These are phyloP conservation scores for Senna siamea DNA, from an alignment of 306 rosid species.

Conservation along the genomic window DNA sequence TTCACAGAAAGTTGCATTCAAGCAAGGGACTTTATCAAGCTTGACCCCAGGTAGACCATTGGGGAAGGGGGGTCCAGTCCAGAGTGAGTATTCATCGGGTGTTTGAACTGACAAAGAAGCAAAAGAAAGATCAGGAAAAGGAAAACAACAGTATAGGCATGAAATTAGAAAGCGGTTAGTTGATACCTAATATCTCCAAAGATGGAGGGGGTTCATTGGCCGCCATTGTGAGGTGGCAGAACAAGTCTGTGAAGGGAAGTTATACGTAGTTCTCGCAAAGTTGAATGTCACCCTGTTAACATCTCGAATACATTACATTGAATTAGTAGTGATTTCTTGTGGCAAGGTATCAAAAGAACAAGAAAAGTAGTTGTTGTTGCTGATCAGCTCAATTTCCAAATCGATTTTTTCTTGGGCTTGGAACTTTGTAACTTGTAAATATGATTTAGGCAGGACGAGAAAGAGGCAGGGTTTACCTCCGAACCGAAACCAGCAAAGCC, in stretches of 20 bases:
- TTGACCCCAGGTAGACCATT: constrained; percentile 61
- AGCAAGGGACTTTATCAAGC: constrained; percentile 67
- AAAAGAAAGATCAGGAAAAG: background rate
- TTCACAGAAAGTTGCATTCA: constrained; percentile 68
- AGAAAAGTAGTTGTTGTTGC: background rate
- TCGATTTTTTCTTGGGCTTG: background rate
- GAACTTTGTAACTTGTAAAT: too few species aligned
- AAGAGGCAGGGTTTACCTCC: background rate
- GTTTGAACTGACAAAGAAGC: constrained; percentile 60
- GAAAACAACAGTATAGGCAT: background rate
- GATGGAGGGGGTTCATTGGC: constrained; percentile 50
- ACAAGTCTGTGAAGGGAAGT: constrained; percentile 10
- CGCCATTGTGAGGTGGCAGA: constrained; percentile 57
- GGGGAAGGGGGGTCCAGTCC: constrained; percentile 83
- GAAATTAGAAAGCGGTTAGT: constrained; percentile 7
- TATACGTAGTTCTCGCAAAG: background rate
- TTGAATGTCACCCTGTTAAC: background rate
- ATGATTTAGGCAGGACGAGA: background rate
- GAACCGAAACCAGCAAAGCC: background rate
- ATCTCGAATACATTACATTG: background rate
- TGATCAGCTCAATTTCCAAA: background rate
- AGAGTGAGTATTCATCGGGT: constrained; percentile 72
- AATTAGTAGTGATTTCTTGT: background rate
- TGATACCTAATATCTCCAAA: constrained; percentile 76
- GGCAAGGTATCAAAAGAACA: background rate